Percentiles rank a stretch among this genome's conserved stretches.
Conservation (phyloP, 176 grass and related monocot species). For the Aegilops umbellulata region DNA sequence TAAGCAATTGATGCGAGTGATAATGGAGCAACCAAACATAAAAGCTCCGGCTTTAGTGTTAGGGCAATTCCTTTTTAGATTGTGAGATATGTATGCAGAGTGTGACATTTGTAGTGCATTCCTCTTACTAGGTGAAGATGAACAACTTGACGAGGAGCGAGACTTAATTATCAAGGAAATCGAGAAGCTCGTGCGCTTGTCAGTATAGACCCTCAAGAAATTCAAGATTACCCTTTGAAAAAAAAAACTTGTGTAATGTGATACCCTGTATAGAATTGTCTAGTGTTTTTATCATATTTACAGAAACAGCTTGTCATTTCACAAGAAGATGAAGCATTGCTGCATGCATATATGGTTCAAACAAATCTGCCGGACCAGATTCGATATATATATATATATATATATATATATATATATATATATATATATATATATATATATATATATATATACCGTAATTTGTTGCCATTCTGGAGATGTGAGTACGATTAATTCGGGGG, state of each 20-base stretch:
- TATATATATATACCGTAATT: background rate
- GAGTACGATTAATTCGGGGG: background rate
- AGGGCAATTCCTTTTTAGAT: background rate
- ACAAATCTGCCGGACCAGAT: background rate
- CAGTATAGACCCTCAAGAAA: constrained; percentile 17
- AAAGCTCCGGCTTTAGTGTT: background rate
- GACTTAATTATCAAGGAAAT: constrained; percentile 83
- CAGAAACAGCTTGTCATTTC: background rate
- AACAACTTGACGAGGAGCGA: constrained; percentile 91
- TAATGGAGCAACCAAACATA: constrained; percentile 7
- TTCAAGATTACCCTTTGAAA: background rate
- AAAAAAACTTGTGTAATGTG: constrained; percentile 23
- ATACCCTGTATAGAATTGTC: constrained; percentile 39
- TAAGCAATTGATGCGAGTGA: constrained; percentile 7
- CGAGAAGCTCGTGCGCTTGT: constrained; percentile 46
- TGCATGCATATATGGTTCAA: constrained; percentile 21
- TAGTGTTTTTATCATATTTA: background rate
- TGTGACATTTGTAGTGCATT: background rate
- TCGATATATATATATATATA: background rate
- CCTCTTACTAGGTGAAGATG: constrained; percentile 75
- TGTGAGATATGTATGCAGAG: background rate
- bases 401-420: background rate
- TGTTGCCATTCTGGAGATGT: background rate
- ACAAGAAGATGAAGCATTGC: background rate
- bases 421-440: background rate